phyloP scores from a whole-genome alignment of 2,329 filamentous ascomycete genomes.

The Monosporascus sp. region DNA sequence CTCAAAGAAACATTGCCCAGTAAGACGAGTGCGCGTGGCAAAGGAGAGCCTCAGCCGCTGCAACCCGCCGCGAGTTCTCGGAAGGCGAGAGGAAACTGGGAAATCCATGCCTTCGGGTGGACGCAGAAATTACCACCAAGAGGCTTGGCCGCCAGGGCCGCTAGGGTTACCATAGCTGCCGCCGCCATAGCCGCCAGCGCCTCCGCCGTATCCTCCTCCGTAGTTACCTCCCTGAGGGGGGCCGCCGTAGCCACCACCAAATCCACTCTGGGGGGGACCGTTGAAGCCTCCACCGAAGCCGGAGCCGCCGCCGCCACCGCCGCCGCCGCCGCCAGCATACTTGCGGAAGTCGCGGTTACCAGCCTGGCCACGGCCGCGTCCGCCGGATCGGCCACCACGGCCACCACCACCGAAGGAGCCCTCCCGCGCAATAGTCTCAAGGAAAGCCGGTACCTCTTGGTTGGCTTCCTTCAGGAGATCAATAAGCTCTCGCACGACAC shows the following conservation, averaged over 20 bases:
- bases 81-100: conserved; percentile 9
- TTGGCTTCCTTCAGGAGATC: conserved; percentile 99
- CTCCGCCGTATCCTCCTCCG: conserved; percentile 31
- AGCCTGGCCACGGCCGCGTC: conserved; percentile 65
- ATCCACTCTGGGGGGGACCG: conserved; percentile 31
- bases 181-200: conserved; percentile 36
- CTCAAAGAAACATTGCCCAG: conserved; percentile 11
- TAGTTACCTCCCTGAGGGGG: conserved; percentile 36
- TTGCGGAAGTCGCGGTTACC: conserved; percentile 89
- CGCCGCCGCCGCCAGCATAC: conserved; percentile 51
- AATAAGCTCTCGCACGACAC: conserved; percentile 91
- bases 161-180: conserved; percentile 67
- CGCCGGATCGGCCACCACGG: conserved; percentile 56
- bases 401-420: conserved; percentile 70
- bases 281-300: conserved; percentile 34
- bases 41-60: neutral
- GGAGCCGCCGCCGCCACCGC: conserved; percentile 35
- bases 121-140: conserved; percentile 55
- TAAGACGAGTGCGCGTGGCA: neutral
- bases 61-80: neutral
- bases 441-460: conserved; percentile 89
- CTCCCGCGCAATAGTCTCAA: conserved; percentile 96
- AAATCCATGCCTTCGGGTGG: conserved; percentile 12
- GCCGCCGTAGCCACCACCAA: conserved; percentile 39
- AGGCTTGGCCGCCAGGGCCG: conserved; percentile 57